Evolutionary conservation across 1,284 basidiomycete genomes (phyloP), one percentile per base, ranked within the genome.

Genomic region (Agaricales sp.): DNA sequence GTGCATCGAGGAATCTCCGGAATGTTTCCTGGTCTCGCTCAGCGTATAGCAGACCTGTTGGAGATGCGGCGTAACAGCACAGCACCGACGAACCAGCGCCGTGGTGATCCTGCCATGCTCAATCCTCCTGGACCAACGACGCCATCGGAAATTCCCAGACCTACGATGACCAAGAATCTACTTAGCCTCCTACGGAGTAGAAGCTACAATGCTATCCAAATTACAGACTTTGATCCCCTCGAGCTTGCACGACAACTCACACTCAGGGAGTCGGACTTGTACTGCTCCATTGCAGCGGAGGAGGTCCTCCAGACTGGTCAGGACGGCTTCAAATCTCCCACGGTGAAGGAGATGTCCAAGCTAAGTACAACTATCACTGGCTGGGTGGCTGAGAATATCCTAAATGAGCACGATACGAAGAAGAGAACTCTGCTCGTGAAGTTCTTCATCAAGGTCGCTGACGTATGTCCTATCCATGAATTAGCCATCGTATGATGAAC

Each of bases 391-490:
- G 93, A 97, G 67, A 85, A 85, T 55, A 93, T 99, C 55, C 66
- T 99, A 46, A 82, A 84, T 55, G 92, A 98, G 66, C 77, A 74
- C 46, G 94, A 98, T 65, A 75, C 83, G 55, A 95, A 94, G 78
- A 91, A 86, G 66, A 75, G 96, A 48, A 87, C 87, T 12, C 61
- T 68, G 16, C 65, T 94, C 56, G 77, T 98, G 61, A 97, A 97
- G 66, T 97, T 94, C 62, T 98, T 95, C 63, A 91, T 99, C 73
- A 92, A 93, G 64, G 75, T 98, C 45, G 91, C 93, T 18, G 91
- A 96, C 65, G 92, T 93, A 62, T 68, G 90, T 73, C 52, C 50
- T 43, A 24, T 47, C 13, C 41, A n/a, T 48, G 47, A 19, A 16
- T 41, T 59, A 64, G 52, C 63, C 61, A 18, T 45, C 49, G 53